These are phyloP conservation scores for Monosporascus sp. DNA, from an alignment of 2,329 filamentous ascomycete genomes.

Conservation along the genomic window DNA sequence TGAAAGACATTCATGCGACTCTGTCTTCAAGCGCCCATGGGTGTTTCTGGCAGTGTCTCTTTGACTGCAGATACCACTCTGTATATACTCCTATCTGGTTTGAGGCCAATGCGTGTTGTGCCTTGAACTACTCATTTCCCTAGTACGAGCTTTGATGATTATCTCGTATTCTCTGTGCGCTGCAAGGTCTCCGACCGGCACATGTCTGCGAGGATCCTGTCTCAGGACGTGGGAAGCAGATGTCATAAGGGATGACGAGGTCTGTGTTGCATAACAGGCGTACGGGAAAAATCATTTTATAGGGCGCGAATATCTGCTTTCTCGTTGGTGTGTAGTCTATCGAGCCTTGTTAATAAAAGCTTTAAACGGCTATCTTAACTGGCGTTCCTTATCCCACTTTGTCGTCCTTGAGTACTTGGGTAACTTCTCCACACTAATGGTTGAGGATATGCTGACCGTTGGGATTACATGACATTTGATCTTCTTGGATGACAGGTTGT, in stretches of 20 bases:
- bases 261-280: constrained; percentile 48
- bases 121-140: background rate
- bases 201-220: constrained; percentile 37
- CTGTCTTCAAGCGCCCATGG: background rate
- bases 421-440: background rate
- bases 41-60: background rate
- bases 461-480: too few relatives aligned
- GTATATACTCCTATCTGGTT: constrained; percentile 19
- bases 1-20: background rate
- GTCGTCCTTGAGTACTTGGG: background rate
- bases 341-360: constrained; percentile 4
- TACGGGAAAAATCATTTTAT: constrained; percentile 32
- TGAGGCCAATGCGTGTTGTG: background rate
- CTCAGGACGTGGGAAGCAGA: constrained; percentile 32
- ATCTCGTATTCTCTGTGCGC: constrained; percentile 20
- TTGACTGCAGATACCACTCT: constrained; percentile 18
- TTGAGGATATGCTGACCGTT: too few relatives aligned
- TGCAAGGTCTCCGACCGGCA: constrained; percentile 44
- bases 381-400: background rate
- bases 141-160: background rate
- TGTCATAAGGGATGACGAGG: constrained; percentile 44
- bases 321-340: constrained; percentile 12
- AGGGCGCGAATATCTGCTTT: constrained; percentile 19
- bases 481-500: too few relatives aligned
- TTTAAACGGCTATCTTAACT: background rate